Percentiles rank a stretch among this genome's conserved stretches.
Evolutionary conservation across 768 basidiomycete genomes (phyloP).

Genomic region (Amanita pseudoporphyria): DNA sequence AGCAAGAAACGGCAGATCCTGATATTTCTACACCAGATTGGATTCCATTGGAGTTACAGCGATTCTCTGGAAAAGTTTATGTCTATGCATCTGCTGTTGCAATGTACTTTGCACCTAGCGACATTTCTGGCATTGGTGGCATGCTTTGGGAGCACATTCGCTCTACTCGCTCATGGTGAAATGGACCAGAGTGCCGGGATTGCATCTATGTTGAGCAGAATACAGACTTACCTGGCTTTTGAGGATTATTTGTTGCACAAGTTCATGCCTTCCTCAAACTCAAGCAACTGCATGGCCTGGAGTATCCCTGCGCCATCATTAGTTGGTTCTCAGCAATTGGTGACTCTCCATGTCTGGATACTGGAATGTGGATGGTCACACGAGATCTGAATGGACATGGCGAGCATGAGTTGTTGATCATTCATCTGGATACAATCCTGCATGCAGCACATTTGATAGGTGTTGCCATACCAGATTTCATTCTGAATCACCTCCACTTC

Average conservation of each 20-base stretch:
- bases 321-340: constrained; percentile 19
- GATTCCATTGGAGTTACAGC: too few species aligned
- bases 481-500: constrained; percentile 15
- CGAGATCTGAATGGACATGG: constrained; percentile 15
- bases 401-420: constrained; percentile 10
- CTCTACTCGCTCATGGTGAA: too few species aligned
- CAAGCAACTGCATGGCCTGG: constrained; percentile 5
- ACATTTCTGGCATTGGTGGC: too few species aligned
- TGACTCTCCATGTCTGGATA: constrained; percentile 13
- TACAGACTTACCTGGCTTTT: constrained; percentile 14
- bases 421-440: constrained; percentile 20
- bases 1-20: too few species aligned
- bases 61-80: too few species aligned
- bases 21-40: too few species aligned
- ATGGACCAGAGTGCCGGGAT: too few species aligned
- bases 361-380: constrained; percentile 22
- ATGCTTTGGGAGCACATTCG: too few species aligned
- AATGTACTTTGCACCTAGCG: too few species aligned
- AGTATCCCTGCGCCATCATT: constrained; percentile 19
- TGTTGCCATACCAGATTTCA: constrained; percentile 13
- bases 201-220: constrained; percentile 16
- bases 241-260: constrained; percentile 14
- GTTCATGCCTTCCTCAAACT: constrained; percentile 22
- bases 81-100: too few species aligned
- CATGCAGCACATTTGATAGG: constrained; percentile 21